A percentile compares a stretch with the other conserved stretches of the same genome.
phyloP scores from a whole-genome alignment of 371 early-diverging fungal species.

The Phascolomyces articulosus region DNA sequence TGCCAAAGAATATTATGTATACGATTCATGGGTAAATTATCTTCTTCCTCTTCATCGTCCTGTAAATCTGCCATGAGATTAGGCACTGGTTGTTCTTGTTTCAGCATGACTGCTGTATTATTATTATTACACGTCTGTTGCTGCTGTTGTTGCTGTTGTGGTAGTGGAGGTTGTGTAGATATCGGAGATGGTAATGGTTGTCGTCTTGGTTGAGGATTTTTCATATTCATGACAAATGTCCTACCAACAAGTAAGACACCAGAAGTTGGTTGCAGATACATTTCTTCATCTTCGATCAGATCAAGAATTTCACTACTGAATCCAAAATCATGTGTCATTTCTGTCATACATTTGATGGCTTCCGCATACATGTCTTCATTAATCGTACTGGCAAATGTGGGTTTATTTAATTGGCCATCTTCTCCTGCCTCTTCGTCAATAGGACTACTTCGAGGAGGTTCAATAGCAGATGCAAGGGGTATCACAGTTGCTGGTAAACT shows the following conservation, averaged over 20 bases:
- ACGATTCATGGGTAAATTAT: neutral
- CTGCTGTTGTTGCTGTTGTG: constrained; percentile 6
- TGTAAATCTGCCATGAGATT: neutral
- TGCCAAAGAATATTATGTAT: neutral
- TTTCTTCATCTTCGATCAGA: constrained; percentile 24
- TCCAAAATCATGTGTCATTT: constrained; percentile 32
- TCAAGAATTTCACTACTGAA: constrained; percentile 35
- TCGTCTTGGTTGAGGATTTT: constrained; percentile 31
- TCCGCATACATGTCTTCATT: constrained; percentile 46
- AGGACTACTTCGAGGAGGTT: constrained; percentile 4
- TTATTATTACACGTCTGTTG: no score
- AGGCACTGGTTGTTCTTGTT: constrained; percentile 11
- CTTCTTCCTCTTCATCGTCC: constrained; percentile 1
- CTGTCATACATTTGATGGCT: constrained; percentile 32
- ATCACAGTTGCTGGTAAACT: constrained; percentile 22
- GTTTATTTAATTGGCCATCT: constrained; percentile 2
- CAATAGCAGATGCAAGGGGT: constrained; percentile 37
- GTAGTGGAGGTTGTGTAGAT: no score
- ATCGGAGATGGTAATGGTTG: no score
- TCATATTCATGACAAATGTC: constrained; percentile 41
- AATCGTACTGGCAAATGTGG: constrained; percentile 24
- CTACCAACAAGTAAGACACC: constrained; percentile 36
- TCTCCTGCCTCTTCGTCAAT: neutral
- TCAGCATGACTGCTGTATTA: no score
- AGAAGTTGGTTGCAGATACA: constrained; percentile 24